Evolutionary conservation across 2,329 filamentous ascomycete genomes (phyloP), one percentile per base, ranked within the genome.

Genomic region (Aureobasidium namibiae): DNA sequence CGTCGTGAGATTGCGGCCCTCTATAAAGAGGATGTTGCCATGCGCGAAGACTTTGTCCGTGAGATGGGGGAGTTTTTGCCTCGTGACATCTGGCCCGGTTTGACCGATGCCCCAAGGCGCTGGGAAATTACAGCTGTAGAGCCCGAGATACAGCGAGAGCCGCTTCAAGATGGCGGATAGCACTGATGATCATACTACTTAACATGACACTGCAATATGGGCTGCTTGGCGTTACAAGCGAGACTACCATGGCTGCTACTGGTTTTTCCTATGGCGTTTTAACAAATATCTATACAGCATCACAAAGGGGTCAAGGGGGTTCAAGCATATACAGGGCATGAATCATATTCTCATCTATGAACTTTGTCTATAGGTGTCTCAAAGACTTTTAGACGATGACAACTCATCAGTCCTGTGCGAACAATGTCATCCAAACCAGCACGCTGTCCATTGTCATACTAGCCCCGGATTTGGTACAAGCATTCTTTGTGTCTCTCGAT

Each of bases 31-130:
- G 94, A 99, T 70, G 65, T 82, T 59, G 78, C 78, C 41, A 85
- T 90, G 63, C 80, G 94, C 38, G 88, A 95, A 63, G 77, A 81
- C 0, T 97, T 99, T 71, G 82, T 88, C 34, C 79, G 86, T 29
- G 88, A 95, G 44, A 86, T 94, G 13, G 92, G 91, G 8, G 90
- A 95, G 63, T 95, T 85, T 69, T 74, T 99, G 11, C 94, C 94
- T 0, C 86, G 87, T 0, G 91, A 96, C 70, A 83, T 96, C 23
- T 96, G 91, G 90, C 86, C 85, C 0, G 88, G 87, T 1, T 82
- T 94, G 71, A 82, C 70, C 50, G 67, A 71, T 60, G 65, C 69
- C 46, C 74, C 75, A 6, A 63, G 67, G 21, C 63, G 53, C 24
- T 63, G 57, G 57, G 62, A 59, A n/a, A 48, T 57, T 8, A 48